A percentile compares a stretch with the other conserved stretches of the same genome.
phyloP scores from a whole-genome alignment of 2,329 filamentous ascomycete species.

The Colletotrichum liaoningense region DNA sequence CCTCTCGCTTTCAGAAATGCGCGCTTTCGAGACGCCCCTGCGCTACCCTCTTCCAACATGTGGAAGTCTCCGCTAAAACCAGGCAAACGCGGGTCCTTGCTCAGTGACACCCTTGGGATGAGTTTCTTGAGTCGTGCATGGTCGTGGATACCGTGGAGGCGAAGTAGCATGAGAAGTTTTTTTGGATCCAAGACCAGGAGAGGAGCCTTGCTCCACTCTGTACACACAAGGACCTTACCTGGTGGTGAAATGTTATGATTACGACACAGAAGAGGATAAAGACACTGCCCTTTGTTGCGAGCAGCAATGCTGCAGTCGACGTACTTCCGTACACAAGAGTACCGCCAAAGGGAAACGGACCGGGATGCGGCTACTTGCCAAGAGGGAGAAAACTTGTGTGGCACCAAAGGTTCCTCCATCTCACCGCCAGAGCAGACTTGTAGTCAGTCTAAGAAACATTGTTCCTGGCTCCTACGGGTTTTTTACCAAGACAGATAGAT shows the following conservation, averaged over 20 bases:
- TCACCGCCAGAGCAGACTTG: background rate
- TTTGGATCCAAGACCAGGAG: constrained; percentile 26
- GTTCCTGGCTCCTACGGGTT: background rate
- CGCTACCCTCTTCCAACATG: constrained; percentile 5
- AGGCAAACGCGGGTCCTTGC: constrained; percentile 35
- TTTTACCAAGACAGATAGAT: background rate
- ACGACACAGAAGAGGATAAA: constrained; percentile 21
- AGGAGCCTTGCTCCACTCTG: constrained; percentile 22
- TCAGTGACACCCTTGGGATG: constrained; percentile 28
- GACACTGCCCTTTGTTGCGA: background rate
- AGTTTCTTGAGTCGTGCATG: constrained; percentile 36
- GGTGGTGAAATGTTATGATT: constrained; percentile 19
- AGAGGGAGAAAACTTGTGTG: background rate
- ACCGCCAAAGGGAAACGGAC: background rate
- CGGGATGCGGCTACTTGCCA: background rate
- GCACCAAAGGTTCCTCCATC: background rate
- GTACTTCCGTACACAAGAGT: background rate
- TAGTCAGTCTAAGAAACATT: background rate
- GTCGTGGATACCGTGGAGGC: constrained; percentile 36
- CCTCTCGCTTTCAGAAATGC: background rate
- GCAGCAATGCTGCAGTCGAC: background rate
- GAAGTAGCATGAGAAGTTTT: constrained; percentile 35
- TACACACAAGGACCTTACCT: constrained; percentile 31
- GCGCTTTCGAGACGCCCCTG: constrained; percentile 1
- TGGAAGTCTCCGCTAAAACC: constrained; percentile 36